A percentile compares a stretch with the other conserved stretches of the same genome.
phyloP scores from a whole-genome alignment of 2,329 filamentous ascomycete species.

The Diatrype stigma region DNA sequence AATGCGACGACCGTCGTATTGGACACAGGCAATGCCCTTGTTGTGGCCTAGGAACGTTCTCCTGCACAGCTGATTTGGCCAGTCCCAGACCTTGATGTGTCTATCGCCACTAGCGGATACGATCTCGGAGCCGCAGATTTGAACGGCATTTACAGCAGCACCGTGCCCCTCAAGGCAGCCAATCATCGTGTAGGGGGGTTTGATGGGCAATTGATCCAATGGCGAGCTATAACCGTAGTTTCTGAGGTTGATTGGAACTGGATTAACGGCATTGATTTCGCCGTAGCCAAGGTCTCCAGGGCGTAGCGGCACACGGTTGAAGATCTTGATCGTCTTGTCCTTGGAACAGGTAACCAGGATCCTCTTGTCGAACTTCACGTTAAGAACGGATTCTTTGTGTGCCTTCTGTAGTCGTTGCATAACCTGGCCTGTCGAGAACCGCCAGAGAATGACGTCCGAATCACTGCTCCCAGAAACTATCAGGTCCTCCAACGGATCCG shows the following conservation, averaged over 20 bases:
- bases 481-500: conserved; percentile 78
- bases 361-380: conserved; percentile 85
- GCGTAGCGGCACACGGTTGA: conserved; percentile 71
- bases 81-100: conserved; percentile 91
- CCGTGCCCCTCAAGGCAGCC: conserved; percentile 78
- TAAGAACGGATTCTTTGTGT: conserved; percentile 87
- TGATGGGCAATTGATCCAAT: conserved; percentile 46
- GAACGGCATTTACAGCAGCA: conserved; percentile 93
- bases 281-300: conserved; percentile 56
- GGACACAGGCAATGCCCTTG: conserved; percentile 96
- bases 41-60: conserved; percentile 81
- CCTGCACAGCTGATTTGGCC: conserved; percentile 70
- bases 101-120: conserved; percentile 95
- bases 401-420: conserved; percentile 72
- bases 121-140: conserved; percentile 79
- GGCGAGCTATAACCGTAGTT: conserved; percentile 47
- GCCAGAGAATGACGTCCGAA: conserved; percentile 85
- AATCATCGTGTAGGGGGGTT: conserved; percentile 69
- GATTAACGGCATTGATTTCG: conserved; percentile 38
- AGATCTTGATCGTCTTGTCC: conserved; percentile 94
- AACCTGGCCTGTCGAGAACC: conserved; percentile 82
- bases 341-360: conserved; percentile 97
- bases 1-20: conserved; percentile 89
- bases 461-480: conserved; percentile 97
- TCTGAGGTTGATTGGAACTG: conserved; percentile 48